Conservation (phyloP, 2,329 filamentous ascomycete genomes). For the Colletotrichum simmondsii region DNA sequence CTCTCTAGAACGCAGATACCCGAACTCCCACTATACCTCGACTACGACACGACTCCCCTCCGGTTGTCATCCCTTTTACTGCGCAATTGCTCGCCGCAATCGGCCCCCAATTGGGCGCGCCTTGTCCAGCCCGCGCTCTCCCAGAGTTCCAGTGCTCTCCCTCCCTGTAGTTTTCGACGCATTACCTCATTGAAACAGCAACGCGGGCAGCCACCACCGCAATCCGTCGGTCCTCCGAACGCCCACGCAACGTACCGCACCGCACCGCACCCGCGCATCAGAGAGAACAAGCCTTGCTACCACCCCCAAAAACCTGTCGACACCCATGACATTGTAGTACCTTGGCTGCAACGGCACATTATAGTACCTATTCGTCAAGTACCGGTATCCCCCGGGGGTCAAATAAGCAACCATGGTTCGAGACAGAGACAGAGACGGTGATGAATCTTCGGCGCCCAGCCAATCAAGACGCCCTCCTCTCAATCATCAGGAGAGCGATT, state of each 20-base stretch:
- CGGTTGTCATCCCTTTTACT: background rate
- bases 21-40: background rate
- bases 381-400: background rate
- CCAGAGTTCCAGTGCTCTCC: background rate
- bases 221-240: conserved; percentile 24
- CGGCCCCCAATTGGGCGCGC: conserved; percentile 16
- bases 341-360: background rate
- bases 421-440: conserved; percentile 54
- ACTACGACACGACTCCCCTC: background rate
- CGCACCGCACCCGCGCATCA: conserved; percentile 18
- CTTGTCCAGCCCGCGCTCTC: background rate
- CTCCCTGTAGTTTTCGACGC: background rate
- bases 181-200: conserved; percentile 29
- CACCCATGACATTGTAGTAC: conserved; percentile 8
- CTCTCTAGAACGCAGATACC: background rate
- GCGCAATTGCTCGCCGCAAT: background rate
- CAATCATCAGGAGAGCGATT: conserved; percentile 49
- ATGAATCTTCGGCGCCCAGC: conserved; percentile 59
- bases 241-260: conserved; percentile 1
- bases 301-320: conserved; percentile 14
- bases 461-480: conserved; percentile 66
- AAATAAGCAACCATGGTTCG: conserved; percentile 48
- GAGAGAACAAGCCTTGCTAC: conserved; percentile 7
- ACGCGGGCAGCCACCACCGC: conserved; percentile 12
- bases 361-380: background rate